phyloP scores from a whole-genome alignment of 164 flowering plant species.

The Chimonanthus praecox region DNA sequence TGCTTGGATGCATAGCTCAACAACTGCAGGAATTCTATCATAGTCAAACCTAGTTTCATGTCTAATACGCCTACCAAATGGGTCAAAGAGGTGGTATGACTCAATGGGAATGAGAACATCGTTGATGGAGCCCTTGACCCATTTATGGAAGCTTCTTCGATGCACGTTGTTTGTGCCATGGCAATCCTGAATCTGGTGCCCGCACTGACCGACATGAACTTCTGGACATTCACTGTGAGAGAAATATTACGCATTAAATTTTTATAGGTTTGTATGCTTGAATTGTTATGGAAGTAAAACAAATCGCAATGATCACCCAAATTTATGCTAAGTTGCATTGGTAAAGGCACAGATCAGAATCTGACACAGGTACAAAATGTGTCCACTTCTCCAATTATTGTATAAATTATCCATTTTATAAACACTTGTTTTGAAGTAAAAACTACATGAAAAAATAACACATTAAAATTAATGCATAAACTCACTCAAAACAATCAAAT shows the following conservation, averaged over 20 bases:
- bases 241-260: background rate
- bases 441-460: no score
- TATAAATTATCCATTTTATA: no score
- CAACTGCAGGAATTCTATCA: slow-evolving; percentile 89
- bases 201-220: slow-evolving; percentile 64
- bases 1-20: slow-evolving; percentile 95
- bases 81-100: slow-evolving; percentile 90
- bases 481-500: no score
- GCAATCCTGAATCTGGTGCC: slow-evolving; percentile 73
- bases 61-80: slow-evolving; percentile 77
- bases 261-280: background rate
- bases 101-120: slow-evolving; percentile 80
- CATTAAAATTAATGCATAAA: no score
- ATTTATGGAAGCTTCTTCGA: slow-evolving; percentile 60
- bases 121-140: slow-evolving; percentile 82
- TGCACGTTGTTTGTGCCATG: slow-evolving; percentile 35
- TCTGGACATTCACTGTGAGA: slow-evolving; percentile 67
- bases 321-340: background rate
- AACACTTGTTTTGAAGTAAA: no score
- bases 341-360: no score
- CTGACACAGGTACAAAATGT: no score
- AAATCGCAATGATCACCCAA: background rate
- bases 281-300: background rate
- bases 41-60: slow-evolving; percentile 79
- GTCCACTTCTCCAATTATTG: no score